Percentiles rank a stretch among this genome's conserved stretches.
phyloP scores from a whole-genome alignment of 805 yeast species.

The Lipomyces lipofer region DNA sequence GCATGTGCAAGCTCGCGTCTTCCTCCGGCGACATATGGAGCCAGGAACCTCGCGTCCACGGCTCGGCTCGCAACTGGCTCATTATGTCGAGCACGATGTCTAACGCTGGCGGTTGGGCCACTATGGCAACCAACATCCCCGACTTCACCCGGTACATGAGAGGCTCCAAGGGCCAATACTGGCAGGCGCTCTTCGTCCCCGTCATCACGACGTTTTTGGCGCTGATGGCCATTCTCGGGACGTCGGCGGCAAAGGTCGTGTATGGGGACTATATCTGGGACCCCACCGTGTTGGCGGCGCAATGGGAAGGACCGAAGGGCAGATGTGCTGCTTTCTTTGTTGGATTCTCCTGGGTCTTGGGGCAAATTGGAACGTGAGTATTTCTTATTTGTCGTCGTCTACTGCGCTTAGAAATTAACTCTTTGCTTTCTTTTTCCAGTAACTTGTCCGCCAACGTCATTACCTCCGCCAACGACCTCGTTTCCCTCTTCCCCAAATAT shows the following conservation, averaged over 20 bases:
- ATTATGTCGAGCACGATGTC: slow-evolving; percentile 33
- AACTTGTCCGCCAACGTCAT: slow-evolving; percentile 56
- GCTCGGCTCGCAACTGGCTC: slow-evolving; percentile 32
- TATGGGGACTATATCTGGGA: slow-evolving; percentile 31
- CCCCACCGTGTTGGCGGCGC: slow-evolving; percentile 22
- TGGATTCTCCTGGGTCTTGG: slow-evolving; percentile 29
- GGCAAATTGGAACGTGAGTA: slow-evolving; percentile 28
- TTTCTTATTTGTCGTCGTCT: neutral
- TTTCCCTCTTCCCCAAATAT: slow-evolving; percentile 58
- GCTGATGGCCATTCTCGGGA: slow-evolving; percentile 23
- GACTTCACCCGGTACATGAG: slow-evolving; percentile 31
- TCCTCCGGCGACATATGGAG: slow-evolving; percentile 24
- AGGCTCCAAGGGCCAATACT: slow-evolving; percentile 22
- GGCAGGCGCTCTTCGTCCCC: slow-evolving; percentile 30
- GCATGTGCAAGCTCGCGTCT: slow-evolving; percentile 24
- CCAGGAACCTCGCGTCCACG: slow-evolving; percentile 28
- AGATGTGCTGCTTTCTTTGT: slow-evolving; percentile 28
- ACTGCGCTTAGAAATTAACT: neutral
- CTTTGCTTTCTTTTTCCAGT: neutral
- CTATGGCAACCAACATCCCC: slow-evolving; percentile 35
- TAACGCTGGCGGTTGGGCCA: slow-evolving; percentile 37
- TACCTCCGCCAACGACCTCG: slow-evolving; percentile 58
- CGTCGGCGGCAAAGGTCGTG: slow-evolving; percentile 26
- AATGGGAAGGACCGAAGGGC: slow-evolving; percentile 27
- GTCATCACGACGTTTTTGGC: slow-evolving; percentile 28